phyloP scores from a whole-genome alignment of 768 basidiomycete species.

The Pleurotus giganteus region DNA sequence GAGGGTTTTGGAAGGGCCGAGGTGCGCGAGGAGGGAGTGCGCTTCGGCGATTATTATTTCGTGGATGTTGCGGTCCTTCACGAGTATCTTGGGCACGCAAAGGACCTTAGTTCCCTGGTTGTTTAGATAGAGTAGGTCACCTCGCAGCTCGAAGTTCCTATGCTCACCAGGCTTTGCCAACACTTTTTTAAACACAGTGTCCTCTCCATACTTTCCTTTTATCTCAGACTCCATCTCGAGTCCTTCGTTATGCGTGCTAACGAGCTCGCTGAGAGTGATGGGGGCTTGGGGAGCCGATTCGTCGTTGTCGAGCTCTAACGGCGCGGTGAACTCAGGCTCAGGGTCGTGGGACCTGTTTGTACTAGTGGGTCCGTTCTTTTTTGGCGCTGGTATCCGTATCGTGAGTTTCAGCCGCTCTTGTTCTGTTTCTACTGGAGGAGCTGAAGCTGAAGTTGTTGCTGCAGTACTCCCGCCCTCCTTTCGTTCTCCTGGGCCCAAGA shows the following conservation, averaged over 20 bases:
- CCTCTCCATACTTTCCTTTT: slow-evolving; percentile 14
- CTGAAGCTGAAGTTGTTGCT: background rate
- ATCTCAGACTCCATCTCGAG: slow-evolving; percentile 13
- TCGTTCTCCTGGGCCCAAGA: slow-evolving; percentile 9
- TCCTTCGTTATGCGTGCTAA: background rate
- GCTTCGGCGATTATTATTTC: slow-evolving; percentile 27
- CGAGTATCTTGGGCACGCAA: slow-evolving; percentile 16
- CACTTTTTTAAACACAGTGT: slow-evolving; percentile 19
- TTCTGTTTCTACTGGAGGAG: background rate
- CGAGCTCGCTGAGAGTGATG: background rate
- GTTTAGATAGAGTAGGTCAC: slow-evolving; percentile 16
- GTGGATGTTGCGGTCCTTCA: slow-evolving; percentile 11
- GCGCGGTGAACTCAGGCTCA: background rate
- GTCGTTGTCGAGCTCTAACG: background rate
- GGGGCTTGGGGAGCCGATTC: background rate
- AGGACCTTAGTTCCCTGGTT: slow-evolving; percentile 6
- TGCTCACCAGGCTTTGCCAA: slow-evolving; percentile 13
- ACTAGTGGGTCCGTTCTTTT: background rate
- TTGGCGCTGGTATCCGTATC: background rate
- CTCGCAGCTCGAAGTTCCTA: slow-evolving; percentile 16
- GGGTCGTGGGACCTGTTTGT: background rate
- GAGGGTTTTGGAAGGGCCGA: slow-evolving; percentile 29
- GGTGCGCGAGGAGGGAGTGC: slow-evolving; percentile 23
- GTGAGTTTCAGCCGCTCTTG: background rate
- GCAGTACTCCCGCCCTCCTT: slow-evolving; percentile 10